These are phyloP conservation scores for Cinnamomum chago DNA, from an alignment of 164 flowering plant species.

Conservation along the genomic window DNA sequence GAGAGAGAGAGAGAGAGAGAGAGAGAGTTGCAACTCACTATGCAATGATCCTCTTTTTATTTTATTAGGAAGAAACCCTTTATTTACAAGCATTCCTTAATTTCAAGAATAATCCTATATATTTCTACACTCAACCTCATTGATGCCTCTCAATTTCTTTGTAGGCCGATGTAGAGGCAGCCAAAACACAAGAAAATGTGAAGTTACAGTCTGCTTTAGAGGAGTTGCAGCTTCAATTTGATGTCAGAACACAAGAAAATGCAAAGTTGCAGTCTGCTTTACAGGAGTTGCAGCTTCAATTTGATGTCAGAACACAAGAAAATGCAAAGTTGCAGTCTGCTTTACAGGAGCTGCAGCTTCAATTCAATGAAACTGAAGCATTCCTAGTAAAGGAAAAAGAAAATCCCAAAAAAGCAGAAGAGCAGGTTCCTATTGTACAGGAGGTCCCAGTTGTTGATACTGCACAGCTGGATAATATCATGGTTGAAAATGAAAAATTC, in stretches of 20 bases:
- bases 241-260: no score
- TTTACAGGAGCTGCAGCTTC: conserved; percentile 55
- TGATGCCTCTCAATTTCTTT: conserved; percentile 2
- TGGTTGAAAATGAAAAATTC: conserved; percentile 72
- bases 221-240: conserved; percentile 48
- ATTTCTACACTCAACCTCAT: no score
- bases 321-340: no score
- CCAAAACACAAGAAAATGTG: conserved; percentile 79
- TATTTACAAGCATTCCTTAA: not conserved
- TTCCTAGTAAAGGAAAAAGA: conserved; percentile 65
- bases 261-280: no score
- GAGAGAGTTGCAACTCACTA: no score
- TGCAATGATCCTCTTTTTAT: no score
- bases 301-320: no score
- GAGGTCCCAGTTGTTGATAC: conserved; percentile 73
- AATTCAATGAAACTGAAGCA: conserved; percentile 68
- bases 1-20: no score
- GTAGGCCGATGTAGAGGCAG: conserved; percentile 83
- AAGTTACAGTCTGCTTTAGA: conserved; percentile 71
- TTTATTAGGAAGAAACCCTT: no score
- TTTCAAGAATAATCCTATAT: no score
- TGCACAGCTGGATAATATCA: conserved; percentile 55
- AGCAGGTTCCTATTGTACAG: conserved; percentile 49
- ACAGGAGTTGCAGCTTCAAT: conserved; percentile 55
- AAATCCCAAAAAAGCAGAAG: conserved; percentile 42